A percentile compares a stretch with the other conserved stretches of the same genome.
Evolutionary conservation across 768 basidiomycete genomes (phyloP).

Genomic region (Lactarius vividus): DNA sequence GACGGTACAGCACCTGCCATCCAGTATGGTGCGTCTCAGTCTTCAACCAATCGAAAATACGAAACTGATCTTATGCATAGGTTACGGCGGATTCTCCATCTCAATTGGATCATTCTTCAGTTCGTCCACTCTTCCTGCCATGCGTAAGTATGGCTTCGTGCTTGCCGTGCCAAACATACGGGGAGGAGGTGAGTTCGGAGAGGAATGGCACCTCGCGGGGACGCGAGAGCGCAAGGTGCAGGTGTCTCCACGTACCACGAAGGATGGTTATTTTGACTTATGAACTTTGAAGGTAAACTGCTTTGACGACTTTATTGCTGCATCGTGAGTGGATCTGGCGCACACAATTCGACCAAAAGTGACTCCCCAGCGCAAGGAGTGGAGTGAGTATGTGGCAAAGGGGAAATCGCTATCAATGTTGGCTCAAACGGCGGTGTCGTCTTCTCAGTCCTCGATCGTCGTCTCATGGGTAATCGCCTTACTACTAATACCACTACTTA

Average conservation of each 20-base stretch:
- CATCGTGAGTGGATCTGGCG: constrained; percentile 50
- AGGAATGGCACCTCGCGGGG: constrained; percentile 80
- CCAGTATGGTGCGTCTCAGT: constrained; percentile 58
- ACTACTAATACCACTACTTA: not conserved
- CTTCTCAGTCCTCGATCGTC: not conserved
- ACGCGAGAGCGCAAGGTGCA: constrained; percentile 65
- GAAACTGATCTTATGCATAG: constrained; percentile 34
- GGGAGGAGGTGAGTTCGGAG: constrained; percentile 74
- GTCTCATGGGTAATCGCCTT: not conserved
- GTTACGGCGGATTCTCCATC: constrained; percentile 80
- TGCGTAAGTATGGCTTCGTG: constrained; percentile 66
- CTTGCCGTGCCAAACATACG: constrained; percentile 52
- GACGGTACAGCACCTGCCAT: constrained; percentile 76
- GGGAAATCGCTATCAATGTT: constrained; percentile 74
- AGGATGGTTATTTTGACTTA: not conserved
- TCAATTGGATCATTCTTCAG: constrained; percentile 73
- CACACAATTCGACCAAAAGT: not conserved
- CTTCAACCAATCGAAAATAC: not conserved
- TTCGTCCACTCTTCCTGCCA: constrained; percentile 65
- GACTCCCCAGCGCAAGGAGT: constrained; percentile 44
- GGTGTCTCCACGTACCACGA: not conserved
- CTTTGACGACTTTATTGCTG: constrained; percentile 82
- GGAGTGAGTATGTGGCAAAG: constrained; percentile 62
- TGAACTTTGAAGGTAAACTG: constrained; percentile 52
- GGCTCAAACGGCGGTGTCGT: constrained; percentile 74